Evolutionary conservation across 2,329 filamentous ascomycete species (phyloP).

Genomic region (Talaromyces sp.): DNA sequence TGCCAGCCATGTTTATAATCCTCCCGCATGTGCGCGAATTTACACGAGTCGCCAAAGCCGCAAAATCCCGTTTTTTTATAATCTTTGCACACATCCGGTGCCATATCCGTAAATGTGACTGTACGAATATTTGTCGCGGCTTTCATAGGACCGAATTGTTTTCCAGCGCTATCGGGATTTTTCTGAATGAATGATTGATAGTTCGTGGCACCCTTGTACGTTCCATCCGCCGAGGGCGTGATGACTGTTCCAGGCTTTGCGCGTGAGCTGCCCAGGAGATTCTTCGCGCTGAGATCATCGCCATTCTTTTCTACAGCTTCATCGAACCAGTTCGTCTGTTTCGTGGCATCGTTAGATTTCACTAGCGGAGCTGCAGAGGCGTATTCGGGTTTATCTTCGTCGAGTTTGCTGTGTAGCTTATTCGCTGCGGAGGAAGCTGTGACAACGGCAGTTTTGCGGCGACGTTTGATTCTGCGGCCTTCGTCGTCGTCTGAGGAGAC

Average conservation of each 20-base stretch:
- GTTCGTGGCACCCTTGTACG: slow-evolving; percentile 72
- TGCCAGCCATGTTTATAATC: slow-evolving; percentile 89
- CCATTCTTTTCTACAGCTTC: slow-evolving; percentile 51
- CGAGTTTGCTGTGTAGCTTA: slow-evolving; percentile 35
- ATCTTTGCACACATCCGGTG: slow-evolving; percentile 93
- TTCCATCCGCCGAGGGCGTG: slow-evolving; percentile 53
- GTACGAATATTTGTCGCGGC: slow-evolving; percentile 82
- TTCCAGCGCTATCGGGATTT: slow-evolving; percentile 68
- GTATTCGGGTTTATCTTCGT: slow-evolving; percentile 56
- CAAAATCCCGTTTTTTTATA: slow-evolving; percentile 74
- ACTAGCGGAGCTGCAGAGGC: slow-evolving; percentile 61
- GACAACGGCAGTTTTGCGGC: slow-evolving; percentile 66
- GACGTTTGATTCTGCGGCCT: slow-evolving; percentile 73
- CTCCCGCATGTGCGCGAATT: slow-evolving; percentile 60
- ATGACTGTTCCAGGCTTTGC: slow-evolving; percentile 20
- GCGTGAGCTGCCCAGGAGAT: slow-evolving; percentile 31
- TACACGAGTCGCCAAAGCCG: slow-evolving; percentile 72
- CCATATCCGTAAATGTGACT: slow-evolving; percentile 85
- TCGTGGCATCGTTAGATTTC: slow-evolving; percentile 81
- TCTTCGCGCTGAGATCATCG: slow-evolving; percentile 49
- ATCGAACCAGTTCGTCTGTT: slow-evolving; percentile 84
- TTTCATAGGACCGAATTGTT: slow-evolving; percentile 79
- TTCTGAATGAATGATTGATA: slow-evolving; percentile 73
- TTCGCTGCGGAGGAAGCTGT: slow-evolving; percentile 57
- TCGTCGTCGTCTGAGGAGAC: slow-evolving; percentile 73